Conservation (phyloP, 2,329 filamentous ascomycete genomes). For the Calonectria pteridis region DNA sequence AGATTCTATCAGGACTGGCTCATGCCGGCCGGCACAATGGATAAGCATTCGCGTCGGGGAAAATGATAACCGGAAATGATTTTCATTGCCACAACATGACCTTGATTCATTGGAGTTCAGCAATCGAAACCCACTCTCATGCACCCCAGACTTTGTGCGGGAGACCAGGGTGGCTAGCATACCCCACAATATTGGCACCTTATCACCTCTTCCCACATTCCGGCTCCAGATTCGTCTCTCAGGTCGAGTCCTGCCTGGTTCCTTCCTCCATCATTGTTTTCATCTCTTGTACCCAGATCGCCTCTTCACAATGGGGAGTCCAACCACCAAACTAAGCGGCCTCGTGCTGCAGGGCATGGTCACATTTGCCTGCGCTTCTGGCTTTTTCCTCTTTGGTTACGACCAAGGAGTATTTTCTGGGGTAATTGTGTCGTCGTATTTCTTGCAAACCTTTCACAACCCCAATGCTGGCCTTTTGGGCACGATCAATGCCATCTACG, state of each 20-base stretch:
- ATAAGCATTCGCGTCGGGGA: background rate
- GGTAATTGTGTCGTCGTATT: background rate
- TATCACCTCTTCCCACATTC: background rate
- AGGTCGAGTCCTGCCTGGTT: background rate
- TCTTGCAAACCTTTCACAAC: background rate
- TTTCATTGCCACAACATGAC: background rate
- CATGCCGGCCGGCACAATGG: background rate
- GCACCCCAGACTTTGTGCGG: background rate
- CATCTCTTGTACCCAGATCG: background rate
- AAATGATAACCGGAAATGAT: background rate
- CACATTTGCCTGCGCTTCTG: background rate
- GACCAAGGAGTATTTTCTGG: background rate
- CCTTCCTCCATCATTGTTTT: background rate
- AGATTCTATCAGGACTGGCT: background rate
- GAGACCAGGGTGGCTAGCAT: background rate
- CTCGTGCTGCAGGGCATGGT: background rate
- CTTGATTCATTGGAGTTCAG: background rate
- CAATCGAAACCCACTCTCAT: background rate
- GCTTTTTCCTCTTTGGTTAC: background rate
- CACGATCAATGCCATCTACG: background rate
- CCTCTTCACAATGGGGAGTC: background rate
- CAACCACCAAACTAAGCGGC: background rate
- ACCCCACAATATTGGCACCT: background rate
- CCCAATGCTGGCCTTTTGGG: background rate
- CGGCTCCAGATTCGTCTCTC: too few species aligned